Conservation (phyloP, 805 yeast genomes). For the Candida orba region DNA sequence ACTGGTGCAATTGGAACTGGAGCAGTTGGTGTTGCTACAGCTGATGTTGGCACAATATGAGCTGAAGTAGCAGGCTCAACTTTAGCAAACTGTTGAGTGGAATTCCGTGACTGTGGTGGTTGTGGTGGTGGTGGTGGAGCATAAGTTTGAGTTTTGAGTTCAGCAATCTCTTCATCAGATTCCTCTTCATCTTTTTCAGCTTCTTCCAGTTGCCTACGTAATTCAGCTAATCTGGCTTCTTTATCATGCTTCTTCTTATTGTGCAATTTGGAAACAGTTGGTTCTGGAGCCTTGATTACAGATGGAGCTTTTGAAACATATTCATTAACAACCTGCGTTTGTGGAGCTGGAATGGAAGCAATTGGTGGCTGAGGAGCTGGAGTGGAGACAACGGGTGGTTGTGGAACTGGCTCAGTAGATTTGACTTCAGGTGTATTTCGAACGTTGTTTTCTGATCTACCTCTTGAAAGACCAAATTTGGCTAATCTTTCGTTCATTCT, state of each 20-base stretch:
- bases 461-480: constrained; percentile 59
- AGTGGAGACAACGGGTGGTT: not conserved
- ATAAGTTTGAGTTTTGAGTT: constrained; percentile 1
- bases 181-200: constrained; percentile 41
- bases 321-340: not conserved
- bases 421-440: constrained; percentile 12
- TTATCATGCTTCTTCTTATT: constrained; percentile 48
- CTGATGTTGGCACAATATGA: constrained; percentile 8
- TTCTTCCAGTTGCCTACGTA: constrained; percentile 54
- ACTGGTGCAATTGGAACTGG: not conserved
- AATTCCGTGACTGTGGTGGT: constrained; percentile 5
- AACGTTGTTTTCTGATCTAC: constrained; percentile 19
- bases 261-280: constrained; percentile 25
- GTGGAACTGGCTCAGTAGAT: constrained; percentile 10
- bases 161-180: constrained; percentile 20
- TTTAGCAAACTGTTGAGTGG: not conserved
- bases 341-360: not conserved
- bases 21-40: constrained; percentile 13
- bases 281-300: constrained; percentile 5
- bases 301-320: constrained; percentile 1
- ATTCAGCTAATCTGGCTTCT: constrained; percentile 50
- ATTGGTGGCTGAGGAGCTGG: not conserved
- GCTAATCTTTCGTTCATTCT: constrained; percentile 84
- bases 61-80: too few relatives aligned
- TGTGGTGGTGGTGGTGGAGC: constrained; percentile 6